phyloP scores from a whole-genome alignment of 2,329 filamentous ascomycete species.

The Pestalotiopsis sp. region DNA sequence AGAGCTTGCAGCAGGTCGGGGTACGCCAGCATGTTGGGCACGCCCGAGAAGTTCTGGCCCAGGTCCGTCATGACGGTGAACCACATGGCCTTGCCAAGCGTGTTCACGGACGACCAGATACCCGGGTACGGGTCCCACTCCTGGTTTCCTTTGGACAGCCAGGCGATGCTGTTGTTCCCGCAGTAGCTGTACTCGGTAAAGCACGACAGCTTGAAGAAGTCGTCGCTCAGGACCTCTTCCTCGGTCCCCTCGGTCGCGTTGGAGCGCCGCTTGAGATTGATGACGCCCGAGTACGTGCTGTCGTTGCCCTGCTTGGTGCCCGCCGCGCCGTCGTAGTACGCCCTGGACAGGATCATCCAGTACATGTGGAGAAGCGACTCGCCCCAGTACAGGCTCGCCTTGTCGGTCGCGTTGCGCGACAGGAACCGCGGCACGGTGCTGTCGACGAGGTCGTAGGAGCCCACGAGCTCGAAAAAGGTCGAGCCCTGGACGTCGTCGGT shows the following conservation, averaged over 20 bases:
- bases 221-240: conserved; percentile 14
- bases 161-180: conserved; percentile 8
- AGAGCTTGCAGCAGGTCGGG: conserved; percentile 17
- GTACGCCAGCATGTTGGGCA: conserved; percentile 19
- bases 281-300: neutral
- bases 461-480: conserved; percentile 13
- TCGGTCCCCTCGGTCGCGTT: conserved; percentile 3
- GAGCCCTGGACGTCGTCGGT: neutral
- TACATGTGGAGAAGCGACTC: conserved; percentile 15
- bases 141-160: neutral
- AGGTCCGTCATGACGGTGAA: conserved; percentile 19
- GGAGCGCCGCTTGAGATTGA: neutral
- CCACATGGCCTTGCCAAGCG: conserved; percentile 18
- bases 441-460: conserved; percentile 16
- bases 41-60: conserved; percentile 12
- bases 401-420: conserved; percentile 9
- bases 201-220: conserved; percentile 17
- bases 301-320: neutral
- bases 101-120: conserved; percentile 14
- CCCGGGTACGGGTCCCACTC: conserved; percentile 8
- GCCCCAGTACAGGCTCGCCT: conserved; percentile 17
- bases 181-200: conserved; percentile 12
- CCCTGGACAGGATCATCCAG: conserved; percentile 6
- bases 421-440: conserved; percentile 12
- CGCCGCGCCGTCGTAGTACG: conserved; percentile 10